A percentile compares a stretch with the other conserved stretches of the same genome.
These are phyloP conservation scores for Silene noctiflora DNA, from an alignment of 179 eudicot genomes.

Conservation along the genomic window DNA sequence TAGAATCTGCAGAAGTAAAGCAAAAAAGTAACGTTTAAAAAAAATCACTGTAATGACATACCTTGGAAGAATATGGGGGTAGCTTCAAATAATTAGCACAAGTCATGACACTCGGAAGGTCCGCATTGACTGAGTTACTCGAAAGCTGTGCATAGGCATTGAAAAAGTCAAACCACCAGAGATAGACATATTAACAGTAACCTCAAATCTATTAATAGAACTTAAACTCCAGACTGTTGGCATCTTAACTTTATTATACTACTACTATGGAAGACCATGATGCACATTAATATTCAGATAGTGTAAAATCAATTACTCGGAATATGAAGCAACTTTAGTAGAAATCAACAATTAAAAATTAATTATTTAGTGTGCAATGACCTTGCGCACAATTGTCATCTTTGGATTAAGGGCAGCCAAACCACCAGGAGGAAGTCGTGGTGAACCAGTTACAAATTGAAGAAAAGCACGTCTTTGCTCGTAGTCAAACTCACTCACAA, in stretches of 20 bases:
- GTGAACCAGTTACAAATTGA: slow-evolving; percentile 95
- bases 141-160: slow-evolving; percentile 48
- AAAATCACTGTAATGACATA: slow-evolving; percentile 20
- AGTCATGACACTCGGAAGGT: slow-evolving; percentile 97
- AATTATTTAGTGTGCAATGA: slow-evolving; percentile 17
- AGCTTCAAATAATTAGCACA: slow-evolving; percentile 95
- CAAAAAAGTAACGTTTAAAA: neutral
- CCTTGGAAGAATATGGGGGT: slow-evolving; percentile 91
- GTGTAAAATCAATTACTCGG: neutral
- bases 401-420: slow-evolving; percentile 89
- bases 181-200: neutral
- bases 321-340: neutral
- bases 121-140: slow-evolving; percentile 52
- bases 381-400: slow-evolving; percentile 94
- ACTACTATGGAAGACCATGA: neutral
- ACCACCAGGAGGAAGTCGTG: slow-evolving; percentile 90
- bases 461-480: slow-evolving; percentile 77
- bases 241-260: neutral
- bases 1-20: neutral
- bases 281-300: neutral
- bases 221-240: neutral
- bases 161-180: slow-evolving; percentile 2
- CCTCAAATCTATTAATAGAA: neutral
- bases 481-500: slow-evolving; percentile 62
- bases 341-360: neutral